These are phyloP conservation scores for Albophoma yamanashiensis DNA, from an alignment of 2,329 filamentous ascomycete species.

Conservation along the genomic window DNA sequence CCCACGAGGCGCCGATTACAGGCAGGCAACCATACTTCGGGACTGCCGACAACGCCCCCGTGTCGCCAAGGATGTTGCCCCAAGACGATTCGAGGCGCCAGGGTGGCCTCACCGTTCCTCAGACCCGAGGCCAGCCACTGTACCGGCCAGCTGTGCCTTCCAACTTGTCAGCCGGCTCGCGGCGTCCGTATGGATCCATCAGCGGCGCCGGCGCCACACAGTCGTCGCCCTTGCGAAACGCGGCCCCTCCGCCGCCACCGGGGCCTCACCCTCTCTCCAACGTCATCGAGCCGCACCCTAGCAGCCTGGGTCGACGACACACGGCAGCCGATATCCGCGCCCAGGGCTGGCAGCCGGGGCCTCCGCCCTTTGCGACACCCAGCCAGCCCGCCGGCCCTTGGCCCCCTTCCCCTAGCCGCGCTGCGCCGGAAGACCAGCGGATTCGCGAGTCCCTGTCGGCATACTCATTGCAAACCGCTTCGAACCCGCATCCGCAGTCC, in stretches of 20 bases:
- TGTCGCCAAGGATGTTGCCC: slow-evolving; percentile 79
- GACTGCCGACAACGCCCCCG: slow-evolving; percentile 61
- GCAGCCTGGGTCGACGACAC: slow-evolving; percentile 71
- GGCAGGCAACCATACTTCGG: slow-evolving; percentile 57
- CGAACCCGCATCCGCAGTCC: slow-evolving; percentile 34
- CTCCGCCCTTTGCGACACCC: slow-evolving; percentile 54
- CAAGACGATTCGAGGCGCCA: slow-evolving; percentile 77
- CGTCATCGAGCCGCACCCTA: slow-evolving; percentile 50
- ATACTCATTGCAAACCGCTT: slow-evolving; percentile 37
- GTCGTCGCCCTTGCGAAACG: slow-evolving; percentile 64
- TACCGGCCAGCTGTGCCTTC: slow-evolving; percentile 72
- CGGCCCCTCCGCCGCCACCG: slow-evolving; percentile 52
- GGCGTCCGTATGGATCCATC: slow-evolving; percentile 79
- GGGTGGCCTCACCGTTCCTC: slow-evolving; percentile 53
- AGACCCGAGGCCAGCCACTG: slow-evolving; percentile 48
- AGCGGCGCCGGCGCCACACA: slow-evolving; percentile 59
- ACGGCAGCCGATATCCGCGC: slow-evolving; percentile 93
- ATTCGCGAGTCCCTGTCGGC: slow-evolving; percentile 45
- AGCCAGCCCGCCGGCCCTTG: slow-evolving; percentile 41
- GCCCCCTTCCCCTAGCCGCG: slow-evolving; percentile 43
- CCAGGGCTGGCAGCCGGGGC: slow-evolving; percentile 59
- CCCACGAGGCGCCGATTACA: slow-evolving; percentile 58
- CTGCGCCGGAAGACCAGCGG: slow-evolving; percentile 40
- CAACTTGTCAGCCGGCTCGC: slow-evolving; percentile 67
- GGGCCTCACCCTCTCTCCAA: slow-evolving; percentile 55